phyloP scores from a whole-genome alignment of 2,329 filamentous ascomycete genomes.

The Trichoderma lentiforme region DNA sequence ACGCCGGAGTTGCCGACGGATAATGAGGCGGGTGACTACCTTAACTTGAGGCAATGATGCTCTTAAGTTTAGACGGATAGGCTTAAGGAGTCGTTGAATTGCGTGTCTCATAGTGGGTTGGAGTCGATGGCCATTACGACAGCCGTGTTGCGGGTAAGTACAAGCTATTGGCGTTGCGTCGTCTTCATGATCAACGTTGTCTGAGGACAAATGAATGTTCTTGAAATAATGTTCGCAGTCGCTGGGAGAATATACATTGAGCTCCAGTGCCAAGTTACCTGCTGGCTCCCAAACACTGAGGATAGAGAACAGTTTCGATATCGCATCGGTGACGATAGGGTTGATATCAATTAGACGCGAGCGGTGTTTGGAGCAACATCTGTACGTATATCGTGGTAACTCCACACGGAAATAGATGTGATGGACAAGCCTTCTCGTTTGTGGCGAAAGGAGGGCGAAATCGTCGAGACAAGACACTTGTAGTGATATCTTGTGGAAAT shows the following conservation, averaged over 20 bases:
- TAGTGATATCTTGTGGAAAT: conserved; percentile 30
- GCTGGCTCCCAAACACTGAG: conserved; percentile 30
- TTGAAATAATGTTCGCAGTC: conserved; percentile 36
- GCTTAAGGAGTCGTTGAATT: conserved; percentile 28
- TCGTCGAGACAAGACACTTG: conserved; percentile 25
- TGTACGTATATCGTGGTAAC: conserved; percentile 27
- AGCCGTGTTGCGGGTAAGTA: conserved; percentile 32
- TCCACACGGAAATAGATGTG: conserved; percentile 32
- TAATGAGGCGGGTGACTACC: conserved; percentile 30
- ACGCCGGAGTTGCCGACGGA: conserved; percentile 35
- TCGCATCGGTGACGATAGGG: conserved; percentile 22
- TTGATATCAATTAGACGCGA: neutral
- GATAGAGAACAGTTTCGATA: conserved; percentile 31
- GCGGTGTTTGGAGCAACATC: conserved; percentile 20
- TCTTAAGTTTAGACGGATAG: neutral
- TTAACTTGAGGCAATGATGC: conserved; percentile 24
- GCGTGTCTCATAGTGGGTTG: conserved; percentile 24
- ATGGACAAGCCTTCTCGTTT: conserved; percentile 24
- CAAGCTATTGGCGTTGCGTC: neutral
- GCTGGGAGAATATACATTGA: conserved; percentile 34
- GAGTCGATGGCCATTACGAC: conserved; percentile 28
- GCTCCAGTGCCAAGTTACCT: conserved; percentile 31
- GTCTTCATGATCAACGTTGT: conserved; percentile 22
- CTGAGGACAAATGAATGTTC: conserved; percentile 25
- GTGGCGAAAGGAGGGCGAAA: conserved; percentile 23